Base-by-base conservation (phyloP, 1,139 yeast species). In the Yamadazyma dushanensis region DNA sequence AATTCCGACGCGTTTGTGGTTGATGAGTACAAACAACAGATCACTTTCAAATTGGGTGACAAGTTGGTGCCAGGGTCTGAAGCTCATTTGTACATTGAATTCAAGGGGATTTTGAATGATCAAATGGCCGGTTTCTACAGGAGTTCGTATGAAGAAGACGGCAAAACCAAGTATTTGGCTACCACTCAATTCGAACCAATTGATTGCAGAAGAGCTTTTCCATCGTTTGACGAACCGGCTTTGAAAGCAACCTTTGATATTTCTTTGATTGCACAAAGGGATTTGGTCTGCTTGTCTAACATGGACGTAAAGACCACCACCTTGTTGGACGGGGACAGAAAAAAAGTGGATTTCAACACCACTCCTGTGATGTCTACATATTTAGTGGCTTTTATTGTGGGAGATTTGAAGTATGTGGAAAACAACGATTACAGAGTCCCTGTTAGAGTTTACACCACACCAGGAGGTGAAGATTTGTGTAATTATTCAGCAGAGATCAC, bases 141-240 rank as follows among this genome's bases (percentile, higher is more conserved):
- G 49, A 84, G 95, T 5, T 64, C 76, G 30, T 87, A 86, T 58
- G 62, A 65, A 45, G 73, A 68, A 41, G 73, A 78, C 45, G 88
- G 85, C n/a, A 67, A 69, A 36, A 75, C 75, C 22, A 76, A 79
- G 49, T 74, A 74, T 49, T 75, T 86, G 73, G 80, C 87, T 22
- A 80, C 94, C 27, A 86, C 96, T 8, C 96, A 88, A 61, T 83
- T 88, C 69, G 96, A 88, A 61, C 83, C 95, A 18, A 83, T 94
- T 11, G 95, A 86, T 56, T 90, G 95, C 46, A 78, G 96, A 52
- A 74, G 90, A 48, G 95, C 96, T 3, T 87, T 88, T 70, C 96
- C 96, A 15, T 86, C 92, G 57, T 80, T 83, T 50, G 96, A 88
- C 59, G 96, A 88, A 58, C 96, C 96, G 9, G 78, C 81, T 36